Evolutionary conservation across 2,329 filamentous ascomycete species (phyloP).

Genomic region (Aspergillus udagawae): DNA sequence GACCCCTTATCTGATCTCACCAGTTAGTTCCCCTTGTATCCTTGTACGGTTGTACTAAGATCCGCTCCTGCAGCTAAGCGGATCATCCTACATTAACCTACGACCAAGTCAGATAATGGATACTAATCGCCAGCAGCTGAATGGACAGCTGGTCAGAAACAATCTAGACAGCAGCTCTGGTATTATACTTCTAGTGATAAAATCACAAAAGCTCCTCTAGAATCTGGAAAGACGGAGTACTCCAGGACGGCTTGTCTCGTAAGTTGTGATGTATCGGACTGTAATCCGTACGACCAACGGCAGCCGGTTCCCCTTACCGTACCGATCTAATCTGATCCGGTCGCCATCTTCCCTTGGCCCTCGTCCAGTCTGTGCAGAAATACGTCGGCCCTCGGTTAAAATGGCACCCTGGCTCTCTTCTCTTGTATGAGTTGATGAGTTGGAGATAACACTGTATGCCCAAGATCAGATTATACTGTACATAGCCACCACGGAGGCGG

Average conservation of each 20-base stretch:
- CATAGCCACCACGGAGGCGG: not conserved
- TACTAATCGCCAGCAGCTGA: not conserved
- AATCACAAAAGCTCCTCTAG: not conserved
- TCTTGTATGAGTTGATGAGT: not conserved
- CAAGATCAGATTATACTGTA: not conserved
- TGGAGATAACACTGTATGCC: not conserved
- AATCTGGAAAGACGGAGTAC: no score
- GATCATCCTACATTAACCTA: slow-evolving; percentile 5
- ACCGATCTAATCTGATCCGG: slow-evolving; percentile 25
- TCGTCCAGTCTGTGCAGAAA: not conserved
- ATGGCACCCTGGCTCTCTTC: not conserved
- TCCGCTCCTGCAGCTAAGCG: slow-evolving; percentile 15
- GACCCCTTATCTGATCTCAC: not conserved
- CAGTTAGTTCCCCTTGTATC: not conserved
- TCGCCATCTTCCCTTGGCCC: slow-evolving; percentile 2
- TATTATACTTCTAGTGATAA: not conserved
- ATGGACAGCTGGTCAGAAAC: not conserved
- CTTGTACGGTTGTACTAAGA: not conserved
- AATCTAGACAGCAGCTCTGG: not conserved
- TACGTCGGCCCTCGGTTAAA: slow-evolving; percentile 3
- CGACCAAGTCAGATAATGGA: not conserved
- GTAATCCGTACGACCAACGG: slow-evolving; percentile 1
- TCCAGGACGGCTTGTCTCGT: no score
- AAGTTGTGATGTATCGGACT: slow-evolving; percentile 1
- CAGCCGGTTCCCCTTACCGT: slow-evolving; percentile 9